Evolutionary conservation across 495 filamentous ascomycete species (phyloP).

Genomic region (Penicillium turbatum): DNA sequence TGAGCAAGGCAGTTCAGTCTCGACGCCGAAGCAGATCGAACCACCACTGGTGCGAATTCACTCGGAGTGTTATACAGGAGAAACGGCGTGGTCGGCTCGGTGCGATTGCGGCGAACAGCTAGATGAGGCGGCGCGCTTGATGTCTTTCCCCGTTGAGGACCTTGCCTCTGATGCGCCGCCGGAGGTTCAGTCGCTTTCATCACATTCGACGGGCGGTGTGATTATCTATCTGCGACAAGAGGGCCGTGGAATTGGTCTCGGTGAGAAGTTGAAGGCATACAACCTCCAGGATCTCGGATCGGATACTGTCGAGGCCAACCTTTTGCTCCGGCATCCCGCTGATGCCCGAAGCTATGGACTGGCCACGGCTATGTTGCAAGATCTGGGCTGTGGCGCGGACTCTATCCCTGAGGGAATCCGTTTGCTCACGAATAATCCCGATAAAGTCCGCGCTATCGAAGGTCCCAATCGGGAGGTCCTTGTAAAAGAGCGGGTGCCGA

Average conservation of each 20-base stretch:
- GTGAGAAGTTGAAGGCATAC: conserved; percentile 96
- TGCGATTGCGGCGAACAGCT: conserved; percentile 98
- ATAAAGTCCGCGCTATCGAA: conserved; percentile 93
- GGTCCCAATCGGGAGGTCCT: conserved; percentile 81
- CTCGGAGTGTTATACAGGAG: conserved; percentile 97
- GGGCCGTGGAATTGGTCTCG: conserved; percentile 89
- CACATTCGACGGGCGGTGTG: conserved; percentile 68
- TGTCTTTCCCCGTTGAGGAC: conserved; percentile 66
- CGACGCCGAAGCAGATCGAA: conserved; percentile 17
- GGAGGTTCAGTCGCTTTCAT: conserved; percentile 37
- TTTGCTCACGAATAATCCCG: conserved; percentile 95
- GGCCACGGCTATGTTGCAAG: conserved; percentile 87
- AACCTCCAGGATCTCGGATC: conserved; percentile 93
- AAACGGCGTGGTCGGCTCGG: conserved; percentile 95
- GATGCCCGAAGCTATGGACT: conserved; percentile 92
- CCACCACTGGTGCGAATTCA: conserved; percentile 87
- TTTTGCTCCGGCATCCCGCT: conserved; percentile 85
- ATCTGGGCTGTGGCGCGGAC: conserved; percentile 67
- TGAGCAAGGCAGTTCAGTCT: conserved; percentile 12
- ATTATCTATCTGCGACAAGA: conserved; percentile 96
- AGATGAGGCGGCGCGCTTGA: conserved; percentile 90
- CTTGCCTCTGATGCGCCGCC: conserved; percentile 32
- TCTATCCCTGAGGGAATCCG: conserved; percentile 61
- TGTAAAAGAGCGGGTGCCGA: conserved; percentile 85
- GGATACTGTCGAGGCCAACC: conserved; percentile 94